These are phyloP conservation scores for Pseudoturritis turrita DNA, from an alignment of 345 rosid species.

Conservation along the genomic window DNA sequence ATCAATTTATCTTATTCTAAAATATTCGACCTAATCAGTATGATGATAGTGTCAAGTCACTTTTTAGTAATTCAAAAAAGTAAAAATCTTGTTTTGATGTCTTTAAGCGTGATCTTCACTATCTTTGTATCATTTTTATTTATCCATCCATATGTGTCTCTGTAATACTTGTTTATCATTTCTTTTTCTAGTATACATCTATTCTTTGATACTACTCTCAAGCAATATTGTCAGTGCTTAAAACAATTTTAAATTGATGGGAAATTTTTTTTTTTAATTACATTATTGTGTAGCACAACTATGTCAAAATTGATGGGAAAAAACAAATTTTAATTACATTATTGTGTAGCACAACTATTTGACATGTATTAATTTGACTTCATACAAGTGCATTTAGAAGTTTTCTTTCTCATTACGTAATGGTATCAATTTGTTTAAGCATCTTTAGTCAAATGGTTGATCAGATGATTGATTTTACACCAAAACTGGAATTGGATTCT, in stretches of 20 bases:
- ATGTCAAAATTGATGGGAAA: no score
- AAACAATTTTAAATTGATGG: no score
- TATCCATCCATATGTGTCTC: background rate
- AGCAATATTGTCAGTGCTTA: background rate
- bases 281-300: no score
- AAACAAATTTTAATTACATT: background rate
- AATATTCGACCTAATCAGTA: constrained; percentile 24
- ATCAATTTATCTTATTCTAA: background rate
- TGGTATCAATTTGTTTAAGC: no score
- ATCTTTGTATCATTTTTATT: background rate
- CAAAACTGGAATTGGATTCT: no score
- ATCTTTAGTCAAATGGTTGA: background rate
- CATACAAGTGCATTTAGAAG: background rate
- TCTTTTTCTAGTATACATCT: background rate
- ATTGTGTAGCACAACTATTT: background rate
- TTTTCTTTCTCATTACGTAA: background rate
- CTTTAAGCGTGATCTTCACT: background rate
- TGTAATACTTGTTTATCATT: background rate
- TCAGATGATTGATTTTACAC: background rate
- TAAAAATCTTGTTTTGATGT: background rate
- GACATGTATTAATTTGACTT: background rate
- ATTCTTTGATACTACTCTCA: background rate
- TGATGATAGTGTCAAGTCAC: background rate
- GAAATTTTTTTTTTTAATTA: no score
- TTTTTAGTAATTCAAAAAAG: background rate